Evolutionary conservation across 179 eudicot species (phyloP), one percentile per base, ranked within the genome.

Genomic region (Heliamphora pulchella): DNA sequence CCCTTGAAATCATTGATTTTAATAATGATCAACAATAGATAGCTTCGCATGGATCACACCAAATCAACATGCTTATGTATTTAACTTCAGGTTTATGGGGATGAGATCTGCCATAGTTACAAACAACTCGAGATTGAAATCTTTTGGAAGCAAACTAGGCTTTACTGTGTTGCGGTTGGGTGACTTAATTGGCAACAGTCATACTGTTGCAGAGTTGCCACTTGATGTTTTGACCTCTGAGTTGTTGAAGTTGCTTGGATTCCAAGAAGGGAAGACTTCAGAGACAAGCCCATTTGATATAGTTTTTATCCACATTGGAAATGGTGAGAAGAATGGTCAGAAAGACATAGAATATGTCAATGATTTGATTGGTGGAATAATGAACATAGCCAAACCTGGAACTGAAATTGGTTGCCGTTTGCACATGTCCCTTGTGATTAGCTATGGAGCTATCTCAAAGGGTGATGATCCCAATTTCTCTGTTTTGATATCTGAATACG

Each of bases 31-130:
- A 17, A 18, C 14, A 18, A 8, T 48, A 2, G 5, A 54, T 73
- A 22, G 47, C 31, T 63, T 31, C 31, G 5, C 7, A 5, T 50
- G 1, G 59, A 68, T 47, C 14, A 63, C 6, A 22, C 55, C 67
- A 31, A 71, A 31, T 11, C n/a, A 74, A 64, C 7, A 13, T 78
- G 48, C 44, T 84, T 51, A 64, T 66, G 73, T 55, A 13, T 54
- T 15, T 14, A 58, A 63, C 83, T 84, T 80, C 84, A 95, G 97
- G 91, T 95, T 95, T 85, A 93, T 91, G 98, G 97, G 97, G 54
- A 91, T 95, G 94, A 91, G 81, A 87, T 92, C 93, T 79, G 97
- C 95, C 66, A 46, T 95, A 68, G 68, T 93, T 67, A 86, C 98
- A 22, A 77, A 84, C 77, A 86, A 80, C 83, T 77, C 87, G 54